Conservation (phyloP, 495 filamentous ascomycete genomes). For the Trichoderma asperelloides region DNA sequence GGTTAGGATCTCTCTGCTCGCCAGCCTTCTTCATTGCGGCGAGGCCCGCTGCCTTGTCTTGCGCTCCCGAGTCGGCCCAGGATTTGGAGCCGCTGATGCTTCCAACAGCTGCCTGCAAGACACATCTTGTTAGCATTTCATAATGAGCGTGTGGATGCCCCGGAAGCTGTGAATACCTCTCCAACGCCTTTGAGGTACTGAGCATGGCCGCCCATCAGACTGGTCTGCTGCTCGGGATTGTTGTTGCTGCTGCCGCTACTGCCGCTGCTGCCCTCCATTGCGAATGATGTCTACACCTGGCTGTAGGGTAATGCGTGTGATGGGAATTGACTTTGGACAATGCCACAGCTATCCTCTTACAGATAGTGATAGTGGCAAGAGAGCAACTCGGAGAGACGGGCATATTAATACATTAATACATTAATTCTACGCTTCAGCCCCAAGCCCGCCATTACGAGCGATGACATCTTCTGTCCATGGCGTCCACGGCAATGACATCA, state of each 20-base stretch:
- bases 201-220: conserved; percentile 34
- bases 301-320: not conserved
- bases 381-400: not conserved
- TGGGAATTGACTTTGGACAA: not conserved
- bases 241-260: not conserved
- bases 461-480: not conserved
- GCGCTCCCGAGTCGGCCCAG: conserved; percentile 35
- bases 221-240: conserved; percentile 13
- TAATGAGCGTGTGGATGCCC: not conserved
- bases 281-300: not conserved
- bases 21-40: conserved; percentile 31
- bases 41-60: conserved; percentile 36
- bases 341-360: not conserved
- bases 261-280: not conserved
- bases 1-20: conserved; percentile 29
- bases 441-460: not conserved
- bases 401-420: not conserved
- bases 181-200: conserved; percentile 40
- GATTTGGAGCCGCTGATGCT: conserved; percentile 32
- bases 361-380: not conserved
- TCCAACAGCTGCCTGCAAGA: conserved; percentile 23
- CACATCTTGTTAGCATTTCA: conserved; percentile 5
- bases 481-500: not conserved
- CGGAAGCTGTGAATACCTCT: conserved; percentile 20
- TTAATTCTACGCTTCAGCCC: not conserved